Evolutionary conservation across 179 eudicot genomes (phyloP), one percentile per base, ranked within the genome.

Genomic region (Heliamphora pulchella): DNA sequence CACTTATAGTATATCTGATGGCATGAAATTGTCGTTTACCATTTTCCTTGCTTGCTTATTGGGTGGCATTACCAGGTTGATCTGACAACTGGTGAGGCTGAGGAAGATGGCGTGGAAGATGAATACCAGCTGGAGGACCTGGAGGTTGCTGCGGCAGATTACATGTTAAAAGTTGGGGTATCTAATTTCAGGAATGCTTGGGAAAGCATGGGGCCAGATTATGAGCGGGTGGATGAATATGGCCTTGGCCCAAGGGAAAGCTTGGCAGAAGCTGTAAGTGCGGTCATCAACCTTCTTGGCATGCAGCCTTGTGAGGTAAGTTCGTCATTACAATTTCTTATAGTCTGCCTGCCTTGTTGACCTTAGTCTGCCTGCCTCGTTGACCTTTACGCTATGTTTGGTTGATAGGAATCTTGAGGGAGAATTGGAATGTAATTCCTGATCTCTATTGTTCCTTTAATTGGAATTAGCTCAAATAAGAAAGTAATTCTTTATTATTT

Each of bases 221-320:
- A 72, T 75, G 99, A 96, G 85, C 90, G 89, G 69, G 90, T 91
- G 8, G 99, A 96, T 79, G 99, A 96, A 84, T 96, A 96, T 82
- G 99, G 97, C 57, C 94, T 96, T 76, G 99, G 99, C 55, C 90
- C 96, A 65, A 89, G 98, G 76, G 99, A 96, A 83, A 92, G 86
- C 90, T 85, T 96, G 83, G 87, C 89, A 20, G 99, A 94, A 82
- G 97, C 99, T 55, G 98, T 96, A 15, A 89, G 77, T 87, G 89
- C 96, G 73, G 99, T 92, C 72, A 86, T 91, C 82, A 84, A 54
- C 81, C 96, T 96, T 84, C 97, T 96, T 71, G 99, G 99, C 90
- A 84, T 96, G 99, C 97, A 94, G 78, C 97, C 99, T 74, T 96
- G 98, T 73, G 99, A 96, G 99, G 99, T 92, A 79, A 81, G 88